Conservation (phyloP, 1,139 yeast genomes). For the Candida pseudoviswanathii region DNA sequence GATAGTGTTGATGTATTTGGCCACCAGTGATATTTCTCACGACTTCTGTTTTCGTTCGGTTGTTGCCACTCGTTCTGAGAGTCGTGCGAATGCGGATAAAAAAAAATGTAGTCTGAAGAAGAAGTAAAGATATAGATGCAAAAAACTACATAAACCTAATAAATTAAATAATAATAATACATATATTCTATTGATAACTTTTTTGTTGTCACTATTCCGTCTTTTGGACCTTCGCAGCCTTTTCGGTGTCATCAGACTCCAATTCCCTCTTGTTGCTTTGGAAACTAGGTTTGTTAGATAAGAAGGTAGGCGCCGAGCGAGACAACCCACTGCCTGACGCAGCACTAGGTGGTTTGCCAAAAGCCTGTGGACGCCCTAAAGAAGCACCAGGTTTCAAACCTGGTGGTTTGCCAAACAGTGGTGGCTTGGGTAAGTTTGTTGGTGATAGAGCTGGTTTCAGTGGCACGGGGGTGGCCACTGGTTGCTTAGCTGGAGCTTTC, state of each 20-base stretch:
- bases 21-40: not conserved
- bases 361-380: slow-evolving; percentile 22
- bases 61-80: slow-evolving; percentile 5
- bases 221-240: slow-evolving; percentile 4
- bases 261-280: slow-evolving; percentile 17
- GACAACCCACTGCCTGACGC: slow-evolving; percentile 19
- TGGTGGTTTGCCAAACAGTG: slow-evolving; percentile 21
- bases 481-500: slow-evolving; percentile 4
- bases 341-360: slow-evolving; percentile 23
- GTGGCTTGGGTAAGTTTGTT: slow-evolving; percentile 13
- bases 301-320: slow-evolving; percentile 34
- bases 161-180: slow-evolving; percentile 1
- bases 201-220: not conserved
- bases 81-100: slow-evolving; percentile 1
- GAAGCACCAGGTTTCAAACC: slow-evolving; percentile 18
- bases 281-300: slow-evolving; percentile 31
- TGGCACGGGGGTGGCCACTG: not conserved
- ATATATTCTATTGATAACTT: not conserved
- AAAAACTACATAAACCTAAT: not conserved
- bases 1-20: not conserved
- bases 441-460: slow-evolving; percentile 14
- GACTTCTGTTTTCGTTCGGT: not conserved
- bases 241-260: slow-evolving; percentile 12
- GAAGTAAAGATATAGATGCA: not conserved
- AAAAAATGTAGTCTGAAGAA: not conserved